Base-by-base conservation (phyloP, 768 basidiomycete genomes). In the Panellus pusillus region DNA sequence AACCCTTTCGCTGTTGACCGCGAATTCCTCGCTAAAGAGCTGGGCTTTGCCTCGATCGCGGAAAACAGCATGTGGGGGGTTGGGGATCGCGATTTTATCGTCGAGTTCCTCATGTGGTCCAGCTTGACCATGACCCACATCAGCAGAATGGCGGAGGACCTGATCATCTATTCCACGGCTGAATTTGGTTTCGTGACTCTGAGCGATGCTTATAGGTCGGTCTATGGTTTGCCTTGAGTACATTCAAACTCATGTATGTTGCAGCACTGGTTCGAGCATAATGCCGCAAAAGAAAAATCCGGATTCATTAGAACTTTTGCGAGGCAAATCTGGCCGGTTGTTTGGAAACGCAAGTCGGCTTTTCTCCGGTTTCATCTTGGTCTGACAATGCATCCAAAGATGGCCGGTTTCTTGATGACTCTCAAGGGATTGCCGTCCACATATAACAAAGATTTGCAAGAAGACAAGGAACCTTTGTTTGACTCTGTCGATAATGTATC, bases 271-370 rank as follows among this genome's bases (percentile, higher is more conserved):
- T 7, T 98, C 95, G 37, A 98, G 95, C 61, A 98, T 99, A 68
- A 99, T 99, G 97, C 97, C 97, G 6, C 97, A 98, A 68, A 98
- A 99, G 76, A 99, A 98, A 74, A 98, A 98, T 66, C 92, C 95
- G 0, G 97, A 98, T 69, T 98, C 96, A 9, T 75, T 97, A 50
- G 97, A 99, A 70, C 78, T 99, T 18, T 77, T 99, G 53, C 86
- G 97, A 52, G 97, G 97, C 62, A 99, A 99, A 72, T 82, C 90
- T 29, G 97, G 97, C 5, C 86, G 97, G 24, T 80, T 96, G 18
- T 96, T 98, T 71, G 97, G 97, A 52, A 87, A 93, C 65, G 93
- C 90, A 65, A 61, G 80, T 71, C 5, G 32, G 19, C 24, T 40
- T 47, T 45, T 17, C 3, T 35, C 37, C 1, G 27, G 19, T n/a